Evolutionary conservation across 2,329 filamentous ascomycete genomes (phyloP), one percentile per base, ranked within the genome.

Genomic region (Geosmithia putterillii): DNA sequence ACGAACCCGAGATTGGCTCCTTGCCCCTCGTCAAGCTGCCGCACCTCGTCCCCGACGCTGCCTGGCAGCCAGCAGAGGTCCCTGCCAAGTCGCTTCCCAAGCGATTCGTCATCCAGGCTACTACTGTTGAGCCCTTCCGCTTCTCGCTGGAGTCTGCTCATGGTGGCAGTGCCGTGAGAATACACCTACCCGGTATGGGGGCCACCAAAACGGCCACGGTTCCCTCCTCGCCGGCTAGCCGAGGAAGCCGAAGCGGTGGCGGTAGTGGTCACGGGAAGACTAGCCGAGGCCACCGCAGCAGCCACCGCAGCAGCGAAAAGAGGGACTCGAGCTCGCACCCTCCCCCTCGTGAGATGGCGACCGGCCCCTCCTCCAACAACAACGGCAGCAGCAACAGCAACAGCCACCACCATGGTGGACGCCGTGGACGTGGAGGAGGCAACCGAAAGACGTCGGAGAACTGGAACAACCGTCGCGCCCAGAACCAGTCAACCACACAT

Each of bases 1-100:
- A 86, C 55, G 82, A 87, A 54, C 82, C 85, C 53, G 83, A 88
- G 57, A 84, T 84, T 67, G 83, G 83, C 3, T 88, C 83, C 7
- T 62, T 86, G n/a, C 83, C 83, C 1, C 70, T 74, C 19, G 77
- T 88, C 20, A 74, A 73, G 44, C 63, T 88, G n/a, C 83, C 83
- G 7, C 67, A 71, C 40, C 71, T 71, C 45, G 71, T 72, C 4
- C 79, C 81, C 1, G 71, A 76, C 32, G 70, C 73, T 32, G 74
- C 78, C 15, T 86, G 81, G 79, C 67, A 72, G 44, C 73, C 78
- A 14, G 75, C 73, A 7, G 57, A 67, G 12, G 64, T 71, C 36
- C 70, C 71, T 41, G 63, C 66, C 32, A 80, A 77, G 54, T 66
- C 73, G 1, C 61, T 79, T 12, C 73, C 70, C 1, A 67, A 66